Evolutionary conservation across 768 basidiomycete genomes (phyloP).

Genomic region (Leccinum rimulosum): DNA sequence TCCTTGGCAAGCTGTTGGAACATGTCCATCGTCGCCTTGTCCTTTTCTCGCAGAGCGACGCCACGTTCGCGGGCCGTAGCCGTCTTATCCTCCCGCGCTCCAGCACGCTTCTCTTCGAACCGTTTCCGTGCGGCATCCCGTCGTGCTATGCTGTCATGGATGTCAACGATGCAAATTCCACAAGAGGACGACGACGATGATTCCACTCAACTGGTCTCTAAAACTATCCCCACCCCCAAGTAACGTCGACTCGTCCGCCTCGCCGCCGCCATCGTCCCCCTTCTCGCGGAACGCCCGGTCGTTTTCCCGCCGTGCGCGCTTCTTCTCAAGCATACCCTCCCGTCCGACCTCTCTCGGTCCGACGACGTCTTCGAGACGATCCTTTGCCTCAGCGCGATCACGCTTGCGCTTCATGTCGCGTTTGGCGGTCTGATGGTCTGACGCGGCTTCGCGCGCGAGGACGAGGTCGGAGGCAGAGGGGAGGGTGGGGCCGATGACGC

Average conservation of each 20-base stretch:
- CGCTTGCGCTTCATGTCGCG: slow-evolving; percentile 62
- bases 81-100: slow-evolving; percentile 46
- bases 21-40: slow-evolving; percentile 95
- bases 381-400: slow-evolving; percentile 61
- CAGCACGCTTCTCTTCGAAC: slow-evolving; percentile 49
- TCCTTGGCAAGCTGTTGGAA: slow-evolving; percentile 90
- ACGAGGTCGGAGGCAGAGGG: slow-evolving; percentile 69
- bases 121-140: slow-evolving; percentile 71
- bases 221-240: slow-evolving; percentile 86
- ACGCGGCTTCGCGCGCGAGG: slow-evolving; percentile 61
- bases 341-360: slow-evolving; percentile 79
- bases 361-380: slow-evolving; percentile 71
- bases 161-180: slow-evolving; percentile 4
- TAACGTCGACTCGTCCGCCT: slow-evolving; percentile 74
- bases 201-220: slow-evolving; percentile 54
- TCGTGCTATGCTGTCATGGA: slow-evolving; percentile 57
- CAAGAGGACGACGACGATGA: not conserved
- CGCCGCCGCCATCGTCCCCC: slow-evolving; percentile 74
- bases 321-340: slow-evolving; percentile 87
- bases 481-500: slow-evolving; percentile 63
- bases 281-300: slow-evolving; percentile 70
- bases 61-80: slow-evolving; percentile 59
- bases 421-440: slow-evolving; percentile 52
- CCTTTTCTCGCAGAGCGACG: slow-evolving; percentile 67
- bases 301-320: slow-evolving; percentile 65